phyloP scores from a whole-genome alignment of 345 rosid genomes.

The Cardiospermum halicacabum region DNA sequence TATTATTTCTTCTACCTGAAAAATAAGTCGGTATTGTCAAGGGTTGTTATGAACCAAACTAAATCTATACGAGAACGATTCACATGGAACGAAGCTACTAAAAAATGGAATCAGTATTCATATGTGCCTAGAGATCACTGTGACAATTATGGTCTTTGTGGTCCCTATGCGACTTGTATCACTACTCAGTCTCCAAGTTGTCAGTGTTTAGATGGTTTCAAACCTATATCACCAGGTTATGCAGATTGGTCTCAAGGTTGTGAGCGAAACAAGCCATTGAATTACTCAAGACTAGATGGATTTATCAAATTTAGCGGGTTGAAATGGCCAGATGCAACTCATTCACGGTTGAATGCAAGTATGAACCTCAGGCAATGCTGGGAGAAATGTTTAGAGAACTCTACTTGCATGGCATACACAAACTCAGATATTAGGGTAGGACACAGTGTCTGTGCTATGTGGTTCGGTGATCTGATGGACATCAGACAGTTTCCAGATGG shows the following conservation, averaged over 20 bases:
- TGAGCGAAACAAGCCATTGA: constrained; percentile 23
- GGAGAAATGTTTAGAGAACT: constrained; percentile 29
- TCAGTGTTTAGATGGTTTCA: constrained; percentile 38
- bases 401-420: constrained; percentile 39
- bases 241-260: constrained; percentile 45
- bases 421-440: constrained; percentile 21
- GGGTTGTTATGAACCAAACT: constrained; percentile 27
- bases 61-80: constrained; percentile 22
- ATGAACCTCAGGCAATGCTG: constrained; percentile 30
- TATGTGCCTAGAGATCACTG: constrained; percentile 41
- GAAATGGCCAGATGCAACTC: constrained; percentile 34
- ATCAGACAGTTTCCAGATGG: constrained; percentile 15
- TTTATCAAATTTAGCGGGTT: constrained; percentile 22
- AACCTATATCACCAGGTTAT: constrained; percentile 21
- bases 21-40: constrained; percentile 22
- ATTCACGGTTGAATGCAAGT: constrained; percentile 24
- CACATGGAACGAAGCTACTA: constrained; percentile 35
- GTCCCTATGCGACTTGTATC: constrained; percentile 30
- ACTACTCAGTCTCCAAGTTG: constrained; percentile 13
- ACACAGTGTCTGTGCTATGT: constrained; percentile 33
- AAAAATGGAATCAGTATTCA: constrained; percentile 29
- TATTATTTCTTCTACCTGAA: constrained; percentile 23
- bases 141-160: constrained; percentile 32
- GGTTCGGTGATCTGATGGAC: constrained; percentile 39
- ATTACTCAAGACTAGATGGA: constrained; percentile 28